Evolutionary conservation across 345 rosid genomes (phyloP), one percentile per base, ranked within the genome.

Genomic region (Hibiscus trionum): DNA sequence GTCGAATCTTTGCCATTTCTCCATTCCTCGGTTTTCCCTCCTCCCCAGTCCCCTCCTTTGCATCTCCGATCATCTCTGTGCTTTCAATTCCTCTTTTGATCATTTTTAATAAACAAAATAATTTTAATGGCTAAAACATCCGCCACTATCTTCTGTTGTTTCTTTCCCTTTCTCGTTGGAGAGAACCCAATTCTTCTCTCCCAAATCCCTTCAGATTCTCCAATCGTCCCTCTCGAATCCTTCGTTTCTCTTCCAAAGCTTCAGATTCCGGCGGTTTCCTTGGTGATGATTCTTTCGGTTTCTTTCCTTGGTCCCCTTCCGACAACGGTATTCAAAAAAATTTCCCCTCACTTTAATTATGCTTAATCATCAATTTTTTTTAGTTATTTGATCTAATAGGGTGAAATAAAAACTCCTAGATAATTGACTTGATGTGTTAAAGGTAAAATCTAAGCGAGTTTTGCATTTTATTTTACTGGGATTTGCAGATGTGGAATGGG

Each of bases 231-330:
- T 72, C 86, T 50, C 93, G 90, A 17, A 76, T 27, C 75, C 56
- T 83, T 61, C 86, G 86, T 4, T 73, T 89, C 77, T 15, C 82
- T 26, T 76, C 75, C n/a, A 89, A 84, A 73, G 84, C 90, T 68
- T 84, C 93, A 1, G 86, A 84, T 77, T 79, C 80, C 57, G 78
- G 82, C 33, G 71, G 76, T 73, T 86, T 77, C 84, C 75, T 77
- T n/a, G n/a, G n/a, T n/a, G n/a, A n/a, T n/a, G n/a, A n/a, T n/a
- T n/a, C n/a, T n/a, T n/a, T n/a, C 73, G 93, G 85, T 53, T 84
- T 80, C 84, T 88, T 87, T 78, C 97, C 97, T 0, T 91, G 92
- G 98, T 81, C 87, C 58, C 79, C 80, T 69, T 79, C 82, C 12
- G 80, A 89, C 3, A 76, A 75, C 76, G 91, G 91, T 90, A 71